Conservation (phyloP, 2,329 filamentous ascomycete species). For the Lojkania enalia region DNA sequence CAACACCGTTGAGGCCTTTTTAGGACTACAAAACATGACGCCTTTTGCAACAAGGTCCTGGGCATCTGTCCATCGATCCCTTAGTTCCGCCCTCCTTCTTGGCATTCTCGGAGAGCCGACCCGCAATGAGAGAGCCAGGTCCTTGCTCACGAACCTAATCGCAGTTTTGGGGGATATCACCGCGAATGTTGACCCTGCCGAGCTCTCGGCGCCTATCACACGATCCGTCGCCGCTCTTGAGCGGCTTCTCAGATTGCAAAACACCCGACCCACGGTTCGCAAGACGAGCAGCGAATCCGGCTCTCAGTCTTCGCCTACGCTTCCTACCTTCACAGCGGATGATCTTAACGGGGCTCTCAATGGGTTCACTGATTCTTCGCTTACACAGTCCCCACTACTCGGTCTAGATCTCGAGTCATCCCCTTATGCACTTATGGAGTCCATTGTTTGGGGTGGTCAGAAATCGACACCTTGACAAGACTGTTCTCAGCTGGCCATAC, state of each 20-base stretch:
- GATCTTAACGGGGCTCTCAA: constrained; percentile 42
- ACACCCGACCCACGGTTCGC: constrained; percentile 22
- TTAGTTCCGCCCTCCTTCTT: constrained; percentile 50
- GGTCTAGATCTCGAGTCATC: constrained; percentile 47
- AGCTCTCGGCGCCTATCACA: constrained; percentile 53
- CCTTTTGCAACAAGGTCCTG: constrained; percentile 49
- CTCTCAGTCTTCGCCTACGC: constrained; percentile 35
- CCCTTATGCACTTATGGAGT: constrained; percentile 54
- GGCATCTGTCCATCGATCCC: constrained; percentile 49
- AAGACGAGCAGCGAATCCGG: constrained; percentile 30
- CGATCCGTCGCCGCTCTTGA: constrained; percentile 52
- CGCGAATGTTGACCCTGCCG: constrained; percentile 51
- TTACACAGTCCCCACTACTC: constrained; percentile 42
- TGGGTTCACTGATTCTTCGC: constrained; percentile 34
- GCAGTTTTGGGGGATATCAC: constrained; percentile 52
- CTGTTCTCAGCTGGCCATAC: no score
- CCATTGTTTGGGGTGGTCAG: constrained; percentile 50
- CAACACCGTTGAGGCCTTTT: constrained; percentile 62
- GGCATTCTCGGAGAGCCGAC: constrained; percentile 51
- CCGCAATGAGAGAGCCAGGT: constrained; percentile 50
- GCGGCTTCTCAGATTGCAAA: constrained; percentile 45
- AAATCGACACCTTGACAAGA: constrained; percentile 37
- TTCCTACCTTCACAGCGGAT: constrained; percentile 40
- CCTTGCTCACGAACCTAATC: constrained; percentile 52
- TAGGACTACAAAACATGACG: constrained; percentile 60